Conservation (phyloP, 768 basidiomycete species). For the Cystobasidium tubakii region DNA sequence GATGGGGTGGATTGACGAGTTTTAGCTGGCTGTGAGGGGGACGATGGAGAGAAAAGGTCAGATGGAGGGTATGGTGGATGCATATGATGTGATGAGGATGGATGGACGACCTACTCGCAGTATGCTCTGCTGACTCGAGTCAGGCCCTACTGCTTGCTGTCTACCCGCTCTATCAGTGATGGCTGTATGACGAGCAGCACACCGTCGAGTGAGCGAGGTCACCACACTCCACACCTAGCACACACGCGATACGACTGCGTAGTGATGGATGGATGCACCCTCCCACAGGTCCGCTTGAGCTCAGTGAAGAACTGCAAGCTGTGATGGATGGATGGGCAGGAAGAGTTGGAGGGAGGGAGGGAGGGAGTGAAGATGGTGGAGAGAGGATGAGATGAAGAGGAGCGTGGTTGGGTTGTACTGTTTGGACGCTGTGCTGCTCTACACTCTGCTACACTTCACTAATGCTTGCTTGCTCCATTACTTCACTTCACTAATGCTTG, state of each 20-base stretch:
- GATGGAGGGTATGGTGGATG: not conserved
- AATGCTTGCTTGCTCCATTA: too few relatives aligned
- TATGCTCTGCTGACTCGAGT: too few relatives aligned
- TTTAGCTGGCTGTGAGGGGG: not conserved
- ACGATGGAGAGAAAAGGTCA: not conserved
- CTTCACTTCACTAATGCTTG: too few relatives aligned
- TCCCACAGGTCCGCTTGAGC: not conserved
- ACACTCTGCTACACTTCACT: too few relatives aligned
- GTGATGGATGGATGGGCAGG: not conserved
- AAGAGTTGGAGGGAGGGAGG: not conserved
- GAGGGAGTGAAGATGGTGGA: not conserved
- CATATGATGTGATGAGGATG: not conserved
- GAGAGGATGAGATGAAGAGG: not conserved
- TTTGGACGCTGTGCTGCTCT: too few relatives aligned
- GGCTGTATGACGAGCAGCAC: too few relatives aligned
- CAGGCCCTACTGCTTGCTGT: too few relatives aligned
- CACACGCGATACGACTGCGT: too few relatives aligned
- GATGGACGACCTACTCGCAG: too few relatives aligned
- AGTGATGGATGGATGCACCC: not conserved
- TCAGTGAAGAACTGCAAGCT: conserved; percentile 7
- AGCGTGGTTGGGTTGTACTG: not conserved
- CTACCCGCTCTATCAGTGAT: too few relatives aligned
- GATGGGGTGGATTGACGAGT: not conserved
- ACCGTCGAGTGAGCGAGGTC: too few relatives aligned
- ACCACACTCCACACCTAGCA: too few relatives aligned